These are phyloP conservation scores for Solanum rostratum DNA, from an alignment of 257 asterid genomes.

Conservation along the genomic window DNA sequence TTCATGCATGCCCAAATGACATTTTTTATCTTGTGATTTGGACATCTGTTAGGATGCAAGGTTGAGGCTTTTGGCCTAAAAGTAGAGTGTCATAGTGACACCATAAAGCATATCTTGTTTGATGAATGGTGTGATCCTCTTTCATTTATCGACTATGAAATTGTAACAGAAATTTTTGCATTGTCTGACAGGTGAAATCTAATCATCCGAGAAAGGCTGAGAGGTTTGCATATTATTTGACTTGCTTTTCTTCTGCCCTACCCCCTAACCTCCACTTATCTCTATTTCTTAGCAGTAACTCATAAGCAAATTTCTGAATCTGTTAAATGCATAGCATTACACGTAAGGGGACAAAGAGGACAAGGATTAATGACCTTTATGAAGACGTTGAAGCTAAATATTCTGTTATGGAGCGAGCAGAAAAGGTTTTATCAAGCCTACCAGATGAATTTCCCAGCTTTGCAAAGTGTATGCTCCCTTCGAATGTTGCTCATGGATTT, in stretches of 20 bases:
- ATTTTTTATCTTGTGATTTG: neutral
- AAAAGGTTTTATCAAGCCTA: slow-evolving; percentile 25
- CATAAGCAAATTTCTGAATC: neutral
- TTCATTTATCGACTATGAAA: neutral
- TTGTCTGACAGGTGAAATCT: slow-evolving; percentile 31
- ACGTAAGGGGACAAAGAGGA: slow-evolving; percentile 25
- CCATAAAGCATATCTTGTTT: neutral
- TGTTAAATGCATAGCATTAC: slow-evolving; percentile 14
- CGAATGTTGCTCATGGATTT: slow-evolving; percentile 85
- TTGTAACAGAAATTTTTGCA: slow-evolving; percentile 6
- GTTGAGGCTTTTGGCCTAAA: neutral
- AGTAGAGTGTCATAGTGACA: neutral
- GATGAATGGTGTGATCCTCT: neutral
- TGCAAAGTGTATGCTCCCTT: slow-evolving; percentile 78
- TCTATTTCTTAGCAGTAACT: neutral
- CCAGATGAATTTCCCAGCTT: slow-evolving; percentile 46
- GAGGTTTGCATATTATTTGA: slow-evolving; percentile 16
- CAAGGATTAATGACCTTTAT: slow-evolving; percentile 31
- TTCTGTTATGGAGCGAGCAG: slow-evolving; percentile 63
- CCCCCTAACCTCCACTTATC: neutral
- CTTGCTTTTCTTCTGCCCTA: neutral
- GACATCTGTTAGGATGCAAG: neutral
- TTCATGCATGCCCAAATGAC: neutral
- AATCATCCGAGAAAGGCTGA: slow-evolving; percentile 24
- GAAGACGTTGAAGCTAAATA: slow-evolving; percentile 49